Base-by-base conservation (phyloP, 371 early-diverging fungal species). In the Mycotypha africana region DNA sequence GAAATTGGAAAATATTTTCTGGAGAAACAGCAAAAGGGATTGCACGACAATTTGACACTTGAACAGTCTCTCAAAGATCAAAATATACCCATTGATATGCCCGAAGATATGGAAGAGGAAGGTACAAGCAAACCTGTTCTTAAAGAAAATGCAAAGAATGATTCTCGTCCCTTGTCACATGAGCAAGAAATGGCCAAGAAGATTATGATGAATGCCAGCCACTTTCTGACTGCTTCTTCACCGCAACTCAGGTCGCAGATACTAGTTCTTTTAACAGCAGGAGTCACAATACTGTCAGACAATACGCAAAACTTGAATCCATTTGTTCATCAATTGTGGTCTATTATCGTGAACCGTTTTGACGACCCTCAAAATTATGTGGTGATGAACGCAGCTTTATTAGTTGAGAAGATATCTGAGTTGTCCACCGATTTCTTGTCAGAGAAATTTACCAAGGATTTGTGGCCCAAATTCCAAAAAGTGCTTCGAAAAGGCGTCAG, bases 281-380 rank as follows among this genome's bases (percentile, higher is more conserved):
- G 74, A 16, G 46, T 68, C 2, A 51, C 58, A 5, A 51, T 78
- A 3, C 40, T 82, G 8, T 26, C 55, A 1, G 31, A 40, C 1
- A 51, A 59, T 4, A 38, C 70, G 2, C 40, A 49, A 1, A 64
- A 77, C 16, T 40, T 82, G 7, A 67, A 74, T 42, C 70, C 76
- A 3, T 44, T 76, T 4, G 52, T 83, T 3, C 73, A 82, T 51
- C 38, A 33, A 8, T 38, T 79, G 11, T 86, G 86, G 86, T 72
- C 76, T 0, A 46, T 51, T 1, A 46, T 82, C 4, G 44, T 79
- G 2, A 59, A 62, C 2, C 58, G 82, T 23, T 46, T 81, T 23
- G 54, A 55, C 14, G 82, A 83, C 47, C 9, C 52, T 15, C 65
- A 78, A 28, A 66, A 65, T 19, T 75, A 56, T 43, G 82, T 84